These are phyloP conservation scores for Saitozyma sp. DNA, from an alignment of 768 basidiomycete genomes.

Conservation along the genomic window DNA sequence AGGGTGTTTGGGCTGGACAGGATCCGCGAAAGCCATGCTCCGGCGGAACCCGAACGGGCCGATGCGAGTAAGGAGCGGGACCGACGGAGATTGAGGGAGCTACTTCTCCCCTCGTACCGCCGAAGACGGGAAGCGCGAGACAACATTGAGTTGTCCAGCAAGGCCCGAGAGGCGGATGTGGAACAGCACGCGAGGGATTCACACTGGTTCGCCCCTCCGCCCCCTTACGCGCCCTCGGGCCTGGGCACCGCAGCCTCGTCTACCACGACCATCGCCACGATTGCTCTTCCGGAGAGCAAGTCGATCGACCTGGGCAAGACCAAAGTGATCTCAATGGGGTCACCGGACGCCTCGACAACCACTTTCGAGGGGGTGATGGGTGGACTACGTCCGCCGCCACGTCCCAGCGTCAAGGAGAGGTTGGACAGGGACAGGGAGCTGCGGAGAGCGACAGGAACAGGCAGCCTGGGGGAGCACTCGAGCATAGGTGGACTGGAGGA, in stretches of 20 bases:
- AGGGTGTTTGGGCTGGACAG: slow-evolving; percentile 30
- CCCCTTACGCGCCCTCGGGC: slow-evolving; percentile 15
- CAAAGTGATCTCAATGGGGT: slow-evolving; percentile 8
- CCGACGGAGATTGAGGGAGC: slow-evolving; percentile 10
- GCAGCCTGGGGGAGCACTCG: neutral
- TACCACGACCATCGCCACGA: slow-evolving; percentile 15
- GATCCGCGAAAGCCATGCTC: slow-evolving; percentile 1
- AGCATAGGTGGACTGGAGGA: neutral
- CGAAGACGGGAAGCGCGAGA: neutral
- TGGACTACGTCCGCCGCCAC: neutral
- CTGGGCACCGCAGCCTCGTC: neutral
- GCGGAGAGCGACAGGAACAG: neutral
- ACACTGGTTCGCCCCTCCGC: slow-evolving; percentile 18
- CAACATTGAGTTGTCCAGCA: neutral
- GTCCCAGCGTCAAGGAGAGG: neutral
- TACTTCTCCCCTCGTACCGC: slow-evolving; percentile 12
- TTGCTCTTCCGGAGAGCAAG: slow-evolving; percentile 5
- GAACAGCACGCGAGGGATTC: slow-evolving; percentile 6
- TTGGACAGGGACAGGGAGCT: neutral
- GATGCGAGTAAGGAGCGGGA: slow-evolving; percentile 9
- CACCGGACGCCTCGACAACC: neutral
- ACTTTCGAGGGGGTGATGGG: neutral
- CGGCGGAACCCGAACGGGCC: neutral
- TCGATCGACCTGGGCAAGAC: slow-evolving; percentile 7
- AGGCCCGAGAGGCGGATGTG: neutral